Evolutionary conservation across 1,284 basidiomycete genomes (phyloP).

Genomic region (Apiotrichum brassicae): DNA sequence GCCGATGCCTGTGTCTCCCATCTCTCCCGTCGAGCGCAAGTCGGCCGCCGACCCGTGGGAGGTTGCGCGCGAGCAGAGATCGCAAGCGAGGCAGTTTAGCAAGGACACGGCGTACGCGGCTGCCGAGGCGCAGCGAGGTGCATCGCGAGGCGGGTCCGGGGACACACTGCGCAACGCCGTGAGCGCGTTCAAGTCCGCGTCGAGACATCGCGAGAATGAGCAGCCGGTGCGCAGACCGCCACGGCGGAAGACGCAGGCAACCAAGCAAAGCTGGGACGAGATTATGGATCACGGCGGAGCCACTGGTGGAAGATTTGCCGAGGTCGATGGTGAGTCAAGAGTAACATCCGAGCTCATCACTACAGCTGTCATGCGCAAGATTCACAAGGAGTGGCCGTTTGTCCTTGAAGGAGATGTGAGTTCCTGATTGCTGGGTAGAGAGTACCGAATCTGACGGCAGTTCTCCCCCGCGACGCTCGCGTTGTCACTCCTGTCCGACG

Average conservation of each 20-base stretch:
- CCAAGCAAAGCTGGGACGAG: conserved; percentile 25
- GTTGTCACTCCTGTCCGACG: conserved; percentile 71
- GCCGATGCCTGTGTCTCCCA: background rate
- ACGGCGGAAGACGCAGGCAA: conserved; percentile 9
- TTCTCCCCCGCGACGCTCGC: conserved; percentile 90
- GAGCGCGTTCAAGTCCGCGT: conserved; percentile 37
- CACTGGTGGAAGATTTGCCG: conserved; percentile 38
- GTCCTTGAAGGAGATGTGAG: conserved; percentile 75
- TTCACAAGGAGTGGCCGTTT: conserved; percentile 83
- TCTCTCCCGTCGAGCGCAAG: background rate
- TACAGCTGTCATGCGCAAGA: conserved; percentile 73
- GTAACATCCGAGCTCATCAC: background rate
- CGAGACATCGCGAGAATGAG: conserved; percentile 10
- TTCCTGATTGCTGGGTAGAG: conserved; percentile 7
- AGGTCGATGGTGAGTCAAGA: conserved; percentile 39
- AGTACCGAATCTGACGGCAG: conserved; percentile 47
- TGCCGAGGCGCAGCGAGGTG: conserved; percentile 1
- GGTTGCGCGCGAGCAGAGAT: conserved; percentile 31
- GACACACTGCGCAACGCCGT: conserved; percentile 37
- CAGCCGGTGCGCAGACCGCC: conserved; percentile 5
- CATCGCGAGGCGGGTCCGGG: background rate
- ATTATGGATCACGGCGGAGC: conserved; percentile 14
- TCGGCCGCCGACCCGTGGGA: conserved; percentile 33
- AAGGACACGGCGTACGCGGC: conserved; percentile 20
- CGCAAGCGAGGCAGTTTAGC: conserved; percentile 28